Conservation (phyloP, 2,329 filamentous ascomycete species). For the Byssochlamys sp. region DNA sequence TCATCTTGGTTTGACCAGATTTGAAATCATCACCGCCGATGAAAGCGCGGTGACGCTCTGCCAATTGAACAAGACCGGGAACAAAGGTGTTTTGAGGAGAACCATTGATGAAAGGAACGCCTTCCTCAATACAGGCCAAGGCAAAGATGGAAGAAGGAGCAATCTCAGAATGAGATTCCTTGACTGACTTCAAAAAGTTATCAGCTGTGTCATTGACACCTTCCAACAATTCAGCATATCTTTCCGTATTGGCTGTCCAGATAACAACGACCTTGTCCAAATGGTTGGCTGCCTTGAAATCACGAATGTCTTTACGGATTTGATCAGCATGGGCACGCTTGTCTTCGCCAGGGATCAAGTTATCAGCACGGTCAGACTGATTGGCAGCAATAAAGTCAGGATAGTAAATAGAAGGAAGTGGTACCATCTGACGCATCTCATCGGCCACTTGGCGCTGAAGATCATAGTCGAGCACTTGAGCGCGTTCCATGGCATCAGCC, state of each 20-base stretch:
- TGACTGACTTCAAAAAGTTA: conserved; percentile 80
- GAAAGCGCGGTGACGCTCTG: conserved; percentile 76
- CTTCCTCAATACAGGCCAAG: conserved; percentile 84
- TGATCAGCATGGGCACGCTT: conserved; percentile 86
- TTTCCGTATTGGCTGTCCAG: conserved; percentile 98
- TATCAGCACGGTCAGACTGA: conserved; percentile 92
- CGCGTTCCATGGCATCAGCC: too few relatives aligned
- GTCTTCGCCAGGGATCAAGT: conserved; percentile 67
- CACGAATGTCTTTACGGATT: conserved; percentile 81
- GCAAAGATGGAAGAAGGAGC: conserved; percentile 92
- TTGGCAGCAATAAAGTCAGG: conserved; percentile 98
- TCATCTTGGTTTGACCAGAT: conserved; percentile 99
- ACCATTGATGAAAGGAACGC: conserved; percentile 92
- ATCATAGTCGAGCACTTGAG: too few relatives aligned
- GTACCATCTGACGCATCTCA: conserved; percentile 82
- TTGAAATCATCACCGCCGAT: conserved; percentile 99
- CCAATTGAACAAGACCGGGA: conserved; percentile 79
- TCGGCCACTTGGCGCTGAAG: too few relatives aligned
- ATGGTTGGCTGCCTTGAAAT: conserved; percentile 76
- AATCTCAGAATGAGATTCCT: conserved; percentile 79
- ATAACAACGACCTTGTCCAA: conserved; percentile 94
- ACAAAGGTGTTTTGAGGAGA: conserved; percentile 99
- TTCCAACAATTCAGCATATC: conserved; percentile 83
- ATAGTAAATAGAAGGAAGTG: conserved; percentile 93
- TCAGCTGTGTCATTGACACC: conserved; percentile 94